phyloP scores from a whole-genome alignment of 179 eudicot genomes.

The Spinacia oleracea region DNA sequence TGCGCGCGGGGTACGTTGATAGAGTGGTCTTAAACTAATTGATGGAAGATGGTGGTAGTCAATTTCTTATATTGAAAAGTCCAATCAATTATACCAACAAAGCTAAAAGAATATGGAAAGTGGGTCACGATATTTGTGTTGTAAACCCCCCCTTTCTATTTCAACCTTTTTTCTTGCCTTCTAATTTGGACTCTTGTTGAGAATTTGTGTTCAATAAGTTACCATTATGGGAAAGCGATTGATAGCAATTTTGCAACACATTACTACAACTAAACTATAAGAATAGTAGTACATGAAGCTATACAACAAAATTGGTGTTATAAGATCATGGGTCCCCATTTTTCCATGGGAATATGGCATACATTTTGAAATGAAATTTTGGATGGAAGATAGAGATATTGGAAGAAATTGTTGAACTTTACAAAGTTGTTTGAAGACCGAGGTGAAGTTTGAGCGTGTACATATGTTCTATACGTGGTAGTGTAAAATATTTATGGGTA shows the following conservation, averaged over 20 bases:
- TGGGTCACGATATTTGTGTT: slow-evolving; percentile 22
- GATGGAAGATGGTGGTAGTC: slow-evolving; percentile 17
- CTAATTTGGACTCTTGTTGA: slow-evolving; percentile 19
- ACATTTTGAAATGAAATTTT: no score
- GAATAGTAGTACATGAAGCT: slow-evolving; percentile 6
- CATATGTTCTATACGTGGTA: no score
- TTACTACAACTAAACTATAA: slow-evolving; percentile 11
- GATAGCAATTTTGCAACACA: slow-evolving; percentile 21
- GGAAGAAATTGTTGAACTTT: no score
- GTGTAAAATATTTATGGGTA: no score
- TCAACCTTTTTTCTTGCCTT: slow-evolving; percentile 22
- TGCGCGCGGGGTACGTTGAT: neutral
- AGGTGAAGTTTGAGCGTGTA: no score
- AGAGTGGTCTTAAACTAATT: slow-evolving; percentile 4
- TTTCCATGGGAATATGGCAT: no score
- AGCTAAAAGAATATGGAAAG: slow-evolving; percentile 29
- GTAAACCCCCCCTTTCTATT: slow-evolving; percentile 15
- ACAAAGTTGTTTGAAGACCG: no score
- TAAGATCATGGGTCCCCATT: neutral
- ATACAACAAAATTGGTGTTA: neutral
- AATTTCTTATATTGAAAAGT: neutral
- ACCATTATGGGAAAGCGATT: slow-evolving; percentile 24
- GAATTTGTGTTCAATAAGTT: slow-evolving; percentile 11
- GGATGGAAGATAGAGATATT: no score
- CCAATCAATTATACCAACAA: slow-evolving; percentile 17